These are phyloP conservation scores for Pyrenula aspistea DNA, from an alignment of 495 filamentous ascomycete species.

Conservation along the genomic window DNA sequence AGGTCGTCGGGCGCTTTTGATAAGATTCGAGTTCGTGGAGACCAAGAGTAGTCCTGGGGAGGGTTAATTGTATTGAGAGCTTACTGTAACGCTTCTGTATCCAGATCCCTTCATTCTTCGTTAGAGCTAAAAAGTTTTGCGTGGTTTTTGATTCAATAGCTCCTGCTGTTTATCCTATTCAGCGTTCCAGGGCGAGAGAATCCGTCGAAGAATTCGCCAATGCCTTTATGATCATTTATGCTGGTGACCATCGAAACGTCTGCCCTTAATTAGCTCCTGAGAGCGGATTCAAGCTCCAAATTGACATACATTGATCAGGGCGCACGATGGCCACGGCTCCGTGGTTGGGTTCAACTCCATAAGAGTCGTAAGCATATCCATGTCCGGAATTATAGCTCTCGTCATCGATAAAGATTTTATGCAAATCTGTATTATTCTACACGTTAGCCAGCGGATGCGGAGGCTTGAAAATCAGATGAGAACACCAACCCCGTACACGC, in stretches of 20 bases:
- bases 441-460: background rate
- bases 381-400: conserved; percentile 54
- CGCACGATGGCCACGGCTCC: conserved; percentile 50
- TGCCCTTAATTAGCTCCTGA: background rate
- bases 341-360: conserved; percentile 38
- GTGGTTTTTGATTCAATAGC: too few species aligned
- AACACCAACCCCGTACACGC: conserved; percentile 38
- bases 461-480: background rate
- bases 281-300: background rate
- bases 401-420: conserved; percentile 57
- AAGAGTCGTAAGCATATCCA: conserved; percentile 49
- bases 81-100: too few species aligned
- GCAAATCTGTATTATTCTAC: conserved; percentile 30
- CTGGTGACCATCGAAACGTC: conserved; percentile 25
- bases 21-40: too few species aligned
- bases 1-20: too few species aligned
- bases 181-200: conserved; percentile 6
- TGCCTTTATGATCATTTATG: conserved; percentile 19
- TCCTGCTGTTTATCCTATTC: background rate
- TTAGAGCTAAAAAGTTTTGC: too few species aligned
- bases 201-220: conserved; percentile 30
- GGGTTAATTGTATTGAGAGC: too few species aligned
- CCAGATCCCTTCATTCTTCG: too few species aligned
- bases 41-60: too few species aligned
- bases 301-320: conserved; percentile 53